Base-by-base conservation (phyloP, 768 basidiomycete species). In the Suillus sp. region DNA sequence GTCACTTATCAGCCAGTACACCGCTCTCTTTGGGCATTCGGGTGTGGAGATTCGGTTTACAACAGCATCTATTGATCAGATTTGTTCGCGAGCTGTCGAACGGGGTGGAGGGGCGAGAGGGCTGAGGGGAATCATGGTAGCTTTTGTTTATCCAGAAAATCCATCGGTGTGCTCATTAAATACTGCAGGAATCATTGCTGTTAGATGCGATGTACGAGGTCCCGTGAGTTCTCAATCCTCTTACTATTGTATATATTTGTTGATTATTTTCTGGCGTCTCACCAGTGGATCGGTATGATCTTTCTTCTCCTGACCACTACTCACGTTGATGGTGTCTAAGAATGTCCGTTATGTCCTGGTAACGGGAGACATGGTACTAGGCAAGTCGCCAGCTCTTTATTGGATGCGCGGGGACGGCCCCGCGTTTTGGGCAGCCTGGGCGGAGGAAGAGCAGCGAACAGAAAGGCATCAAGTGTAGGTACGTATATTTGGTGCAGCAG, bases 191-290 rank as follows among this genome's bases (percentile, higher is more conserved):
- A 77, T 74, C 82, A 25, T 73, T 96, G 3, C 77, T 99, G 57
- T 79, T 96, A 55, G 94, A 98, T 56, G 82, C 93, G 0, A 97
- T 97, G 95, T 96, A 93, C 71, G 91, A 94, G 79, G 89, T 89
- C 53, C 93, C 93, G 89, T 92, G 75, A 85, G 90, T 86, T 16
- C 42, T 54, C 42, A 27, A 60, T n/a, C n/a, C 48, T 50, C 47
- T 64, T 64, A 38, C 60, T 34, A 43, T 55, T 43, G 38, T 35
- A 56, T 37, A 34, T 59, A 30, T 53, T 54, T 27, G 64, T 57
- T 43, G 35, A 47, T 61, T 27, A 43, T 51, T 64, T 61, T 66
- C 69, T 51, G 42, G 32, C 25, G 4, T 32, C 22, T 62, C 22
- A 43, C 37, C 64, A 89, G 89, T 62, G 89, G 89, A 66, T 91